Evolutionary conservation across 306 rosid species (phyloP), one percentile per base, ranked within the genome.

Genomic region (Hylodesmum podocarpum): DNA sequence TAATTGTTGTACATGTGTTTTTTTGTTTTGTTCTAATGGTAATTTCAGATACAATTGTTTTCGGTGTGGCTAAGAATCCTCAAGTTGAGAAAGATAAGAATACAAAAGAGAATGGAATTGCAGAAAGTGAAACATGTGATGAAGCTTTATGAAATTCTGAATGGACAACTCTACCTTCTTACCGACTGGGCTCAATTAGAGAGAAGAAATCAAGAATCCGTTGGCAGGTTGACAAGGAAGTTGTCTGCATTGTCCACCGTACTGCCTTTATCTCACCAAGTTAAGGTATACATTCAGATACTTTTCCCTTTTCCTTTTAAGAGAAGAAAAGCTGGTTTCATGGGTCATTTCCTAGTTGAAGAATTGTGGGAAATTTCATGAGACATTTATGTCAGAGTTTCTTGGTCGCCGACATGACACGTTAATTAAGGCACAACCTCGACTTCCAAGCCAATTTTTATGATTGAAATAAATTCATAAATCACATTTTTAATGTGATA

Each of bases 151-250:
- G 70, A 55, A 53, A 84, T 91, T 54, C 8, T 90, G 46, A 73
- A 72, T 39, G 88, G 91, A 64, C 95, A 94, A 57, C 59, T 89
- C 11, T 57, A 21, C 24, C 82, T 86, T 63, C 88, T 94, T 0
- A 75, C 49, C 33, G 84, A 89, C 27, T 90, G 96, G 98, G 72
- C 70, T 7, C 83, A 86, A 82, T 12, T 94, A 37, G 95, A 94
- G 71, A 87, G 24, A 67, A 87, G 73, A 51, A 87, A 91, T 73
- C 81, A 87, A 79, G 91, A 91, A 80, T 88, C 89, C 0, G 58
- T 91, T 2, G 82, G 73, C 18, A 81, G 79, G 76, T 77, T 89
- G 77, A 51, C 72, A 22, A 83, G 87, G 13, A 80, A 82, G 73
- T 82, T 94, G 43, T 85, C 85, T n/a, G 85, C 87, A 41, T 15